Percentiles rank a stretch among this genome's conserved stretches.
Conservation (phyloP, 305 asterid genomes). For the Stenogyne calaminthoides region DNA sequence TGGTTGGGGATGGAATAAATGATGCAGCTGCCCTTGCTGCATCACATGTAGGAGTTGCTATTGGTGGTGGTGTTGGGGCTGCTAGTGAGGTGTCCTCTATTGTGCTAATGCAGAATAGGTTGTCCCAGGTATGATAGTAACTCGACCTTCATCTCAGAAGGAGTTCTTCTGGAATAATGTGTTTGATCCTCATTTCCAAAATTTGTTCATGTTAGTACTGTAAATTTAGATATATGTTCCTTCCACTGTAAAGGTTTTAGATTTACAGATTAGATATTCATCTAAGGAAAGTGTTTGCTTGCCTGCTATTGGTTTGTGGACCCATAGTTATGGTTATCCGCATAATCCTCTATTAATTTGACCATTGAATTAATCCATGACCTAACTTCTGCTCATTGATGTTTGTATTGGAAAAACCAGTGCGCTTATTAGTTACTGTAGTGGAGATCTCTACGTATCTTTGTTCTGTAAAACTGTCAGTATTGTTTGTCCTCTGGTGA, state of each 20-base stretch:
- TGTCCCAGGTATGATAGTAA: slow-evolving; percentile 69
- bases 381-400: not conserved
- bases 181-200: slow-evolving; percentile 7
- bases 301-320: slow-evolving; percentile 1
- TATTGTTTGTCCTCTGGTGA: not conserved
- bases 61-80: slow-evolving; percentile 96
- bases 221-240: not conserved
- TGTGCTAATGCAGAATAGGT: slow-evolving; percentile 90
- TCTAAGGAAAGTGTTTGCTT: not conserved
- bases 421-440: not conserved
- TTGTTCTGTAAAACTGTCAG: no score
- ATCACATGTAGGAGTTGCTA: slow-evolving; percentile 93
- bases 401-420: not conserved
- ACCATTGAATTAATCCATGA: no score
- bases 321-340: not conserved
- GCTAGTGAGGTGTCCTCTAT: slow-evolving; percentile 97
- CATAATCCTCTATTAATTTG: not conserved
- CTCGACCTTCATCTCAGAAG: slow-evolving; percentile 21
- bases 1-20: slow-evolving; percentile 99
- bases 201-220: not conserved
- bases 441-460: no score
- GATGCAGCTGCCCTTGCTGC: slow-evolving; percentile 98
- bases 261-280: slow-evolving; percentile 2
- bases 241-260: not conserved
- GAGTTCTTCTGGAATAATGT: slow-evolving; percentile 1